Evolutionary conservation across 495 filamentous ascomycete species (phyloP), one percentile per base, ranked within the genome.

Genomic region (Xylaria curta): DNA sequence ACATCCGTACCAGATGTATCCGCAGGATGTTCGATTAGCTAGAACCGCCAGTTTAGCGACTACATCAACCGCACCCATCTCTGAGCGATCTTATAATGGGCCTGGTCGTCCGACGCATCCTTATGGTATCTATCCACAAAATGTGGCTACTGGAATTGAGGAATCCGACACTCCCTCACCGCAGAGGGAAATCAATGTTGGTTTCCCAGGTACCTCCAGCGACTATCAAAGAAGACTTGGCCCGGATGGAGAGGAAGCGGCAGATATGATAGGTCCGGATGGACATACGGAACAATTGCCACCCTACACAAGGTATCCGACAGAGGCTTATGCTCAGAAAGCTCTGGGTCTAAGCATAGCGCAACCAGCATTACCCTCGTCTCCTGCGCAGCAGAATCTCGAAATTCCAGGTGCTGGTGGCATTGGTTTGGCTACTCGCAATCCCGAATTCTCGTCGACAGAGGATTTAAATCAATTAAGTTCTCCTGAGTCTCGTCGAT

Each of bases 241-340:
- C 0, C 93, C 92, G 1, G 93, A 95, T 36, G 93, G 93, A 72
- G 94, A 97, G 81, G 94, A 97, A 70, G 84, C 89, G 36, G 93
- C 90, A 17, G 94, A 94, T 81, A 88, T 97, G 9, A 89, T 97
- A 72, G 94, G 94, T n/a, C 92, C 93, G 0, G 92, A 95, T 75
- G 95, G 94, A 1, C 94, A 97, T 79, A 91, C 92, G 3, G 95
- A 98, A 78, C 93, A 94, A 73, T 83, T 97, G 42, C 95, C 95
- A 21, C 95, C 95, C 15, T 98, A 98, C 81, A 91, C 93, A 15
- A 87, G 91, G 72, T 95, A 93, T 78, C 90, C 93, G 1, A 88
- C 91, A 59, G 90, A 87, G 6, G 81, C 76, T 13, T 80, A 84
- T 73, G 76, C 73, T 28, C 77, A 78, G 67, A 83, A 84, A 74